Base-by-base conservation (phyloP, 768 basidiomycete genomes). In the Hemileccinum rubropunctum region DNA sequence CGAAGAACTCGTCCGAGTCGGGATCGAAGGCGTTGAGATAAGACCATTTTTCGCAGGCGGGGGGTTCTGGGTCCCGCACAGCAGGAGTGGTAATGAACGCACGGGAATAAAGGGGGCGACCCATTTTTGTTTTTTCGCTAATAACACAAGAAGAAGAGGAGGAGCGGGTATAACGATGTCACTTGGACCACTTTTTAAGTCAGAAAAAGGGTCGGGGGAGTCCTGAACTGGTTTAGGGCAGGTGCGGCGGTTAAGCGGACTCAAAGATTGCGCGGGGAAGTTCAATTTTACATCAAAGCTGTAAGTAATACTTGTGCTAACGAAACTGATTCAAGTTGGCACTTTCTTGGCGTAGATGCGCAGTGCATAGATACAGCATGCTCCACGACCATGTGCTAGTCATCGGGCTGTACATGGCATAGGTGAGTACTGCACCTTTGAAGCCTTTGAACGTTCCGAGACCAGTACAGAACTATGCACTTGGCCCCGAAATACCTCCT, bases 1-100 rank as follows among this genome's bases (percentile, higher is more conserved):
- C 71, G 61, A 85, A 84, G 62, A 88, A 88, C 56, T 86, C 86
- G 58, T 88, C 85, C n/a, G 85, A 82, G 66, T 89, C 87, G 6
- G 87, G 87, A 66, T 89, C 86, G 65, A 89, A 89, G 10, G 79
- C 73, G 62, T 86, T 85, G 67, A 73, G 75, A 53, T 73, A 67
- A 48, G 81, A 79, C 85, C 86, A 89, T 64, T 70, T 80, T 64
- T 80, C 73, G 73, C 72, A 82, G 15, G 39, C 51, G 18, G 58
- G 56, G 10, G 55, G 47, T 54, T 80, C 76, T 47, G 74, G 73
- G 50, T 80, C 76, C 45, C 72, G 73, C 42, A 79, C 71, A 40
- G 68, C 67, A 21, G 75, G 76, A 1, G 63, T 51, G 7, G 70
- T 37, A 34, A 36, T 52, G 50, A 78, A 77, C 34, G 63, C 45